phyloP scores from a whole-genome alignment of 768 basidiomycete genomes.

The Gymnopilus junonius region DNA sequence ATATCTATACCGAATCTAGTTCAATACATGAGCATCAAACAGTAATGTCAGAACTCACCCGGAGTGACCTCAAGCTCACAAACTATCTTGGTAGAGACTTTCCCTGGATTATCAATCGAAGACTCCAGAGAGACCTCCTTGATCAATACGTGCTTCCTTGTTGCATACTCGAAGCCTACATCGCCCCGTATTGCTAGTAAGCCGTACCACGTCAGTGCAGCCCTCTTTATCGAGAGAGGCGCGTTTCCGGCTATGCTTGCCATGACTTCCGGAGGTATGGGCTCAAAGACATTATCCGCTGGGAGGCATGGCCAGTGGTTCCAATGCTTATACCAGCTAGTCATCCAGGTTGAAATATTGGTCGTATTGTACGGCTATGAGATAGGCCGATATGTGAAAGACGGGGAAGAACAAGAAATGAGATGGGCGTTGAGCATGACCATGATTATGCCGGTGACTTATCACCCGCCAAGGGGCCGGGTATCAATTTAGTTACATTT shows the following conservation, averaged over 20 bases:
- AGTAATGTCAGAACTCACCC: constrained; percentile 13
- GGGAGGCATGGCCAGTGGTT: background rate
- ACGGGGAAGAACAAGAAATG: background rate
- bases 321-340: background rate
- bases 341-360: background rate
- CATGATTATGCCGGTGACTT: background rate
- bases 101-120: constrained; percentile 15
- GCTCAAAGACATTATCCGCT: background rate
- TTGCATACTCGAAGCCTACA: constrained; percentile 5
- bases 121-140: constrained; percentile 21
- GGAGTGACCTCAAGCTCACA: constrained; percentile 21
- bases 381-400: background rate
- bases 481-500: background rate
- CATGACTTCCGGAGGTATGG: background rate
- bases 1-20: constrained; percentile 13
- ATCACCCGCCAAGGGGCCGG: too few species aligned
- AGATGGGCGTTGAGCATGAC: background rate
- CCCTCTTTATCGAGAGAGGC: constrained; percentile 10
- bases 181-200: constrained; percentile 7
- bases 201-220: constrained; percentile 20
- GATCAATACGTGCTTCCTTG: constrained; percentile 9
- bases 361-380: too few species aligned
- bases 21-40: background rate
- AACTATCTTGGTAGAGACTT: constrained; percentile 19
- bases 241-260: constrained; percentile 16